These are phyloP conservation scores for Passalora sequoiae DNA, from an alignment of 2,329 filamentous ascomycete species.

Conservation along the genomic window DNA sequence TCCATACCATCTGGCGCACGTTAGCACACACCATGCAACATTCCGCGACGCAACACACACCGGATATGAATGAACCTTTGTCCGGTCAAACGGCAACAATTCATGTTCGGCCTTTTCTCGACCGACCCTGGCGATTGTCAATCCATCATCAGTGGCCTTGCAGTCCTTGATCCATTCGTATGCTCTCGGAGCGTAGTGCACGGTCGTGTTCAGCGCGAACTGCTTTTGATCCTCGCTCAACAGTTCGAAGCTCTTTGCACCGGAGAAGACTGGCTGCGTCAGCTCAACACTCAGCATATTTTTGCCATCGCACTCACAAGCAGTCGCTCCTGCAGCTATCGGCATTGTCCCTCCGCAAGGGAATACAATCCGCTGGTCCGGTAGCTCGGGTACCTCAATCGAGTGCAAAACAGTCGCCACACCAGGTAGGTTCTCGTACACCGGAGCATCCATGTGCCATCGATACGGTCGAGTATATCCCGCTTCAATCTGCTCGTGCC, in stretches of 20 bases:
- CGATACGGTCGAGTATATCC: constrained; percentile 28
- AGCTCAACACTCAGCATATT: background rate
- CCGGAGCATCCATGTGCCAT: constrained; percentile 32
- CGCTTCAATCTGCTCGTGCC: constrained; percentile 8
- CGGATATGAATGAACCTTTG: constrained; percentile 26
- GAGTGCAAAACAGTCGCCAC: constrained; percentile 26
- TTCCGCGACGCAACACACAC: constrained; percentile 10
- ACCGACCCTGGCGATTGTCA: constrained; percentile 22
- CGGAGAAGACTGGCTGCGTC: constrained; percentile 25
- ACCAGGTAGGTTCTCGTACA: constrained; percentile 31
- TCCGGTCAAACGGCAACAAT: constrained; percentile 20
- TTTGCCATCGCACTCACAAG: constrained; percentile 16
- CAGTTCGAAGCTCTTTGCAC: constrained; percentile 25
- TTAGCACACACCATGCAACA: background rate
- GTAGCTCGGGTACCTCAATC: constrained; percentile 22
- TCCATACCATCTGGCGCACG: constrained; percentile 11
- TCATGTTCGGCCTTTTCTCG: constrained; percentile 17
- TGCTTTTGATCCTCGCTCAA: constrained; percentile 25
- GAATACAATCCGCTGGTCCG: constrained; percentile 26
- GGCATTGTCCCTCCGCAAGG: constrained; percentile 15
- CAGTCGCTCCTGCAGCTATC: constrained; percentile 25
- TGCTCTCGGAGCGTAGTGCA: constrained; percentile 28
- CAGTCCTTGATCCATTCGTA: constrained; percentile 31
- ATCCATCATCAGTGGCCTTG: constrained; percentile 30
- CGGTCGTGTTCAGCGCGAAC: constrained; percentile 29